These are phyloP conservation scores for Teratosphaeriaceae sp. DNA, from an alignment of 2,329 filamentous ascomycete species.

Conservation along the genomic window DNA sequence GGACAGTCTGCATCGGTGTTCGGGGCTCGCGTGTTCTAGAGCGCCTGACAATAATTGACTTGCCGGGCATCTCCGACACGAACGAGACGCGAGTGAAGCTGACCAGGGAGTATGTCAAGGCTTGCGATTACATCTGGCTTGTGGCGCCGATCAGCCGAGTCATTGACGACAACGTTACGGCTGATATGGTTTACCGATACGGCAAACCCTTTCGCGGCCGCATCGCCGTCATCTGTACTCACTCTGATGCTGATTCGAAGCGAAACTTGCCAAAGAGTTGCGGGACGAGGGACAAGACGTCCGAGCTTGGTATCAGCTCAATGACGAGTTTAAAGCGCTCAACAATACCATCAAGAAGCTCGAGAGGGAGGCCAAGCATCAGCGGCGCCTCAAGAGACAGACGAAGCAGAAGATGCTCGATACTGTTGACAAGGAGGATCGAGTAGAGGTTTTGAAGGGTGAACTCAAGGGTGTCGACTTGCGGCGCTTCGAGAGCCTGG, in stretches of 20 bases:
- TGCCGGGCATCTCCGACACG: constrained; percentile 22
- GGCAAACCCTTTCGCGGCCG: constrained; percentile 14
- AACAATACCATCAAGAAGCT: constrained; percentile 2
- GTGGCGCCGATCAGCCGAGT: constrained; percentile 14
- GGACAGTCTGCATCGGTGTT: constrained; percentile 17
- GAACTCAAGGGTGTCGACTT: not conserved
- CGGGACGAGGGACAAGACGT: constrained; percentile 7
- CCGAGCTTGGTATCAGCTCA: constrained; percentile 6
- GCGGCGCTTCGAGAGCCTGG: constrained; percentile 9
- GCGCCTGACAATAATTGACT: constrained; percentile 18
- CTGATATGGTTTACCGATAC: constrained; percentile 12
- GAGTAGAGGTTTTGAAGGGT: constrained; percentile 1
- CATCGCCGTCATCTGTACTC: constrained; percentile 17
- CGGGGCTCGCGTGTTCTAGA: constrained; percentile 13
- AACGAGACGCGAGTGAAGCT: constrained; percentile 15
- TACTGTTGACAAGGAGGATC: constrained; percentile 1
- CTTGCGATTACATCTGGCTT: constrained; percentile 19
- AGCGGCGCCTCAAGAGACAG: constrained; percentile 2
- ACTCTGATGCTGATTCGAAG: constrained; percentile 16
- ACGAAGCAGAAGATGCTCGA: constrained; percentile 6
- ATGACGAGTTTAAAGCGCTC: constrained; percentile 1
- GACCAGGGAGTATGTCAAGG: constrained; percentile 13
- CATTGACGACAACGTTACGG: constrained; percentile 11
- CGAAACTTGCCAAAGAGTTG: constrained; percentile 6
- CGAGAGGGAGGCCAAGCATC: constrained; percentile 1